Evolutionary conservation across 805 yeast genomes (phyloP).

Genomic region (Babjeviella inositovora): DNA sequence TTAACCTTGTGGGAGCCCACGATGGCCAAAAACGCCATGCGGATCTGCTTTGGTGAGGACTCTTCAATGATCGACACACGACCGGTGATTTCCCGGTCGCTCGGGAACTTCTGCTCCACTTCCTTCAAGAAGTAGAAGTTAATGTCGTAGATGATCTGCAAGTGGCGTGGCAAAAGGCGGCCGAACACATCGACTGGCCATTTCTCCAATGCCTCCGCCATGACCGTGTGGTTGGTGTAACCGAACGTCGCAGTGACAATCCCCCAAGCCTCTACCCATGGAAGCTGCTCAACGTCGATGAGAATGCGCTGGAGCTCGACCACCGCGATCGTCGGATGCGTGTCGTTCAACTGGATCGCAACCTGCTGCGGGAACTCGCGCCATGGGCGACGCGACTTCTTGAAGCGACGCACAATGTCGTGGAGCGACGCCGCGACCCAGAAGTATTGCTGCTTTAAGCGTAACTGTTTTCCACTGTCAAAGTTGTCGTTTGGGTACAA

Average conservation of each 20-base stretch:
- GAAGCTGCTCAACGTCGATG: constrained; percentile 68
- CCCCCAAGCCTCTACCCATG: constrained; percentile 77
- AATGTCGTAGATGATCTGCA: constrained; percentile 80
- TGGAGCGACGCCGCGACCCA: constrained; percentile 93
- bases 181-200: constrained; percentile 84
- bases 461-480: constrained; percentile 77
- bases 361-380: constrained; percentile 67
- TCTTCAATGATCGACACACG: constrained; percentile 82
- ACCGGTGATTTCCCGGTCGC: constrained; percentile 44
- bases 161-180: constrained; percentile 73
- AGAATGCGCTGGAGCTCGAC: constrained; percentile 80
- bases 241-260: constrained; percentile 73
- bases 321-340: constrained; percentile 86
- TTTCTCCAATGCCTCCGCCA: constrained; percentile 89
- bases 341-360: constrained; percentile 88
- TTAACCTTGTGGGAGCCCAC: constrained; percentile 88
- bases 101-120: constrained; percentile 67
- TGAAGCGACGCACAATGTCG: constrained; percentile 81
- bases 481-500: constrained; percentile 91
- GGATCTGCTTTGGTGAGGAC: constrained; percentile 59
- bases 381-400: constrained; percentile 69
- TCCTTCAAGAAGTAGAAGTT: constrained; percentile 62
- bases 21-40: constrained; percentile 87
- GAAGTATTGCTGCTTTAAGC: constrained; percentile 90
- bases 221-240: constrained; percentile 89